These are phyloP conservation scores for Adansonia gregorii DNA, from an alignment of 441 rosid species.

Conservation along the genomic window DNA sequence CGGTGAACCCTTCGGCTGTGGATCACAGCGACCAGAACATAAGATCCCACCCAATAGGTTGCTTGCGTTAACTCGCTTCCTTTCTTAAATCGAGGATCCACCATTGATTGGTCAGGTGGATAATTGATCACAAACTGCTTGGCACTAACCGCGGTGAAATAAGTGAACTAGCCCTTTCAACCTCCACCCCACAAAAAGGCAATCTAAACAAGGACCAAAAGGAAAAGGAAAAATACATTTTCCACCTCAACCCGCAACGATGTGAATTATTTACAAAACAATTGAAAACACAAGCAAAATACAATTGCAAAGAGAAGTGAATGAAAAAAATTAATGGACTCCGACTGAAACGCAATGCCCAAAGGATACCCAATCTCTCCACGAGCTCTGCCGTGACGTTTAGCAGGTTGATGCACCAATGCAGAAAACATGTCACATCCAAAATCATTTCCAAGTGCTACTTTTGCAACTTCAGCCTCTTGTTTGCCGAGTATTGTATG, in stretches of 20 bases:
- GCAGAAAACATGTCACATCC: neutral
- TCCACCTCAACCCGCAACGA: neutral
- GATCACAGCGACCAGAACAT: too few relatives aligned
- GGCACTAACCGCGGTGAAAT: too few relatives aligned
- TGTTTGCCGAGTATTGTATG: slow-evolving; percentile 87
- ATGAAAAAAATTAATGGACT: neutral
- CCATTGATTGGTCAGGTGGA: too few relatives aligned
- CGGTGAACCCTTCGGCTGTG: too few relatives aligned
- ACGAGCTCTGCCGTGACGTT: neutral
- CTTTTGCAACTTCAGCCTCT: slow-evolving; percentile 44
- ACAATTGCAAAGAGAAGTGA: neutral
- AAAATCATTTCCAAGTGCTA: neutral
- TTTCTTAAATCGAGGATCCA: too few relatives aligned
- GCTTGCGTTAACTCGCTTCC: too few relatives aligned
- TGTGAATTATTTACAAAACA: neutral
- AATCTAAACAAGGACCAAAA: too few relatives aligned
- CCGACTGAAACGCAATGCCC: neutral
- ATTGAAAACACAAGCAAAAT: neutral
- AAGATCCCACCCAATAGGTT: too few relatives aligned
- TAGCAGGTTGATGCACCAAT: slow-evolving; percentile 10
- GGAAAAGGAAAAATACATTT: neutral
- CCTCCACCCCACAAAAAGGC: too few relatives aligned
- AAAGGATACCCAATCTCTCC: neutral
- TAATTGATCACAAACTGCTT: too few relatives aligned
- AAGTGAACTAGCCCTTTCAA: too few relatives aligned